A percentile compares a stretch with the other conserved stretches of the same genome.
phyloP scores from a whole-genome alignment of 352 stramenopile species.

The Ophiocytium majus region DNA sequence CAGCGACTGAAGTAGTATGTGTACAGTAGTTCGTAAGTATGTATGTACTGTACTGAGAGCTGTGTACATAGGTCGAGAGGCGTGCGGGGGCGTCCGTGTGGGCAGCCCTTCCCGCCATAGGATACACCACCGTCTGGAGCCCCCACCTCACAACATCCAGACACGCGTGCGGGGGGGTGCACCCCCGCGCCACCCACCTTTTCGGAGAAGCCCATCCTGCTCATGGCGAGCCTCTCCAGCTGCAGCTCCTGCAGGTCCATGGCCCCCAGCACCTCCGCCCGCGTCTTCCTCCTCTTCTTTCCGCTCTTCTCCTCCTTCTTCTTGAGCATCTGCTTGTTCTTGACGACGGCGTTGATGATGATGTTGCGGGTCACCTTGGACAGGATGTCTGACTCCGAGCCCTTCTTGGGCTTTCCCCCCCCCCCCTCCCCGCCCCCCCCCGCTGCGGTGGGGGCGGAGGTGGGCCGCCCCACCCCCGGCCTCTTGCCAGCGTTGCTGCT shows the following conservation, averaged over 20 bases:
- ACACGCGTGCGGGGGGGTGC: too few species aligned
- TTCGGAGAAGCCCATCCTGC: constrained; percentile 46
- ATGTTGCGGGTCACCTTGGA: constrained; percentile 34
- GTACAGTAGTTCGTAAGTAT: too few species aligned
- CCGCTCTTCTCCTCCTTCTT: constrained; percentile 31
- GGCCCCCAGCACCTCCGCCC: constrained; percentile 35
- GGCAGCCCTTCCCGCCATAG: too few species aligned
- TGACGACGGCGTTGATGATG: constrained; percentile 52
- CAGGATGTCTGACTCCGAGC: constrained; percentile 1
- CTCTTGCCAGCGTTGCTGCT: too few species aligned
- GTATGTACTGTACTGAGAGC: too few species aligned
- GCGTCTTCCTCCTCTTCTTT: constrained; percentile 30
- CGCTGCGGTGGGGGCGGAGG: too few species aligned
- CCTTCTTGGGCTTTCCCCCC: background rate
- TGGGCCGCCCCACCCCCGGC: too few species aligned
- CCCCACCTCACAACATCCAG: too few species aligned
- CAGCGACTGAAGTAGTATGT: too few species aligned
- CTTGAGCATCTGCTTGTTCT: constrained; percentile 49
- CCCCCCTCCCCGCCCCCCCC: background rate
- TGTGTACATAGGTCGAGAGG: too few species aligned
- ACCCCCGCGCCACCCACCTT: constrained; percentile 4
- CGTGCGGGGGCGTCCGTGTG: too few species aligned
- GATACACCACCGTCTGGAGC: too few species aligned
- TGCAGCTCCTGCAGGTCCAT: constrained; percentile 55
- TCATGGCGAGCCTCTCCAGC: constrained; percentile 42